Evolutionary conservation across 176 grass and related monocot genomes (phyloP).

Genomic region (Panicum miliaceum): DNA sequence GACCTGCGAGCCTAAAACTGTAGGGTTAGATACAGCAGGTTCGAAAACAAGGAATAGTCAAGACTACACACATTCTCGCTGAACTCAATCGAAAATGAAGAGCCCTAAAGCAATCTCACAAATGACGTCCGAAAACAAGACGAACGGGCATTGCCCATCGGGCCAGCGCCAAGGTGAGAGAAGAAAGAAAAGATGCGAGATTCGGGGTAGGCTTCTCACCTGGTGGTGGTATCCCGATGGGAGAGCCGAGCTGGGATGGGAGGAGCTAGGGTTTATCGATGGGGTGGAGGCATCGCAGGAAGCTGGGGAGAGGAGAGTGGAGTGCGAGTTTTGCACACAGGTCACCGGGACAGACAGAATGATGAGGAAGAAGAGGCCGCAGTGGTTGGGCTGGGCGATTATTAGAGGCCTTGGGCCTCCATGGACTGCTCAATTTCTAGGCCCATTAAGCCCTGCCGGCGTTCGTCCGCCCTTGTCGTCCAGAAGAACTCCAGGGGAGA

Average conservation of each 20-base stretch:
- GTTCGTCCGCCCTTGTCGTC: too few species aligned
- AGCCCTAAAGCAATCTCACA: neutral
- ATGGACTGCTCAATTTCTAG: neutral
- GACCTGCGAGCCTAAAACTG: neutral
- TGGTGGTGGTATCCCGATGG: neutral
- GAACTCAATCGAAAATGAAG: neutral
- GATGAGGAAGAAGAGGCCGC: neutral
- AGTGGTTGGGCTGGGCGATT: too few species aligned
- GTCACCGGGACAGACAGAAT: neutral
- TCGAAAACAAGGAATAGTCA: neutral
- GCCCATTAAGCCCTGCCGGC: neutral
- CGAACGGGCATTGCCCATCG: neutral
- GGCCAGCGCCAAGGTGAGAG: neutral
- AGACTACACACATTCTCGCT: neutral
- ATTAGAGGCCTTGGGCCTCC: neutral
- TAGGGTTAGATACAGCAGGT: neutral
- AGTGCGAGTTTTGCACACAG: neutral
- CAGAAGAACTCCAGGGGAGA: too few species aligned
- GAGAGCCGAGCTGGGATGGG: neutral
- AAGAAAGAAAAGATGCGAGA: neutral
- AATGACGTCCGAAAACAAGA: neutral
- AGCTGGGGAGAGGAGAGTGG: neutral
- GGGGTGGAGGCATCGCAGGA: neutral
- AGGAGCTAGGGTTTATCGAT: conserved; percentile 17
- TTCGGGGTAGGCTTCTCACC: conserved; percentile 1